Evolutionary conservation across 768 basidiomycete genomes (phyloP).

Genomic region (Lactarius quietus): DNA sequence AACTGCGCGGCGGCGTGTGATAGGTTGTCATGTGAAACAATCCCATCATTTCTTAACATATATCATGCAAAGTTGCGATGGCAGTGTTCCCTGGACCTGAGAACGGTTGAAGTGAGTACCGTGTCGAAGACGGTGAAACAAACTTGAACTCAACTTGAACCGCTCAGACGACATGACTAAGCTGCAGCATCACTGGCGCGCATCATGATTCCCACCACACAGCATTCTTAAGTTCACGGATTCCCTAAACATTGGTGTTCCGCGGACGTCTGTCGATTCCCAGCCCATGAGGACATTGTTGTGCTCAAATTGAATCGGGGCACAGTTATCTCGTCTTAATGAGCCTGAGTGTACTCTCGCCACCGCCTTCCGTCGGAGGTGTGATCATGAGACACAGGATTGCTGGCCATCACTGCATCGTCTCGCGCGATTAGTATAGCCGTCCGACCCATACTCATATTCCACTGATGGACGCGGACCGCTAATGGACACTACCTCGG

Average conservation of each 20-base stretch:
- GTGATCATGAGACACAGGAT: too few species aligned
- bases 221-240: background rate
- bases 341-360: too few species aligned
- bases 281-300: background rate
- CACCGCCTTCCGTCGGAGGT: too few species aligned
- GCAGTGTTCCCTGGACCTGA: background rate
- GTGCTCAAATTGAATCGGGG: background rate
- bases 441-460: too few species aligned
- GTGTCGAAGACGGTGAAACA: too few species aligned
- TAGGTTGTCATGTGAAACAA: background rate
- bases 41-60: background rate
- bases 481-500: too few species aligned
- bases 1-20: background rate
- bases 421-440: too few species aligned
- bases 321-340: too few species aligned
- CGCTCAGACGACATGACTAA: background rate
- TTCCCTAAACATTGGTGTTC: background rate
- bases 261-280: background rate
- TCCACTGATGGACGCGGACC: too few species aligned
- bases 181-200: background rate
- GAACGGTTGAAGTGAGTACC: background rate
- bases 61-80: background rate
- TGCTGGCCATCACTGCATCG: too few species aligned
- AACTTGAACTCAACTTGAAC: background rate
- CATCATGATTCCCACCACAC: background rate